Evolutionary conservation across 2,329 filamentous ascomycete species (phyloP), one percentile per base, ranked within the genome.

Genomic region (Aspergillus latus): DNA sequence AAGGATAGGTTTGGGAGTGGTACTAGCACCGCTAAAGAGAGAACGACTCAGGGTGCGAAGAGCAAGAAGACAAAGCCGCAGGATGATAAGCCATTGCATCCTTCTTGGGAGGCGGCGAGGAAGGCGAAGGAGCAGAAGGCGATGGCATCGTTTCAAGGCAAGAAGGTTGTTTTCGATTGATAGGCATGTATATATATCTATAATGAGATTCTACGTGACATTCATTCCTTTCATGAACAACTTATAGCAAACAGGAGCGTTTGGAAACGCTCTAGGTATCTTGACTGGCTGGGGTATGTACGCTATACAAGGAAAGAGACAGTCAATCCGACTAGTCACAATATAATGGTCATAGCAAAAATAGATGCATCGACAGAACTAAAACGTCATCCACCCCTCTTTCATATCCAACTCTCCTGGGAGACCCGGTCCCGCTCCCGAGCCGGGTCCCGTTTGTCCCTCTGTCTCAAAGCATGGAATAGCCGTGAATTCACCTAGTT

Each of bases 101-200:
- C 85, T 16, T 85, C 82, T 53, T 88, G 85, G 85, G 80, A 83
- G 68, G 85, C 85, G 5, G 83, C 82, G 30, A 84, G 82, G 74
- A 78, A 78, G 65, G 80, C 81, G 11, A 87, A 87, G 73, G 73
- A 77, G 58, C 77, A 77, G 66, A 70, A 69, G 34, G 72, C 76
- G 28, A 73, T 69, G 26, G 78, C 76, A 43, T 69, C 76, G n/a
- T 84, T 86, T 61, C 67, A 77, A 54, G 84, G 84, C 28, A 87
- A 82, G 76, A 87, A 86, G 74, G 78, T 86, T 49, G 78, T 79
- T 6, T 88, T 88, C 72, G 83, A 86, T 68, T 86, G 53, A 40
- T 49, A 29, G 15, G 5, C 32, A 48, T 26, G 51, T 39, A 26
- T 15, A 54, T 59, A 59, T 48, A 28, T 36, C 26, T 45, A 37